Base-by-base conservation (phyloP, 352 stramenopile species). In the Phytophthora multivora region DNA sequence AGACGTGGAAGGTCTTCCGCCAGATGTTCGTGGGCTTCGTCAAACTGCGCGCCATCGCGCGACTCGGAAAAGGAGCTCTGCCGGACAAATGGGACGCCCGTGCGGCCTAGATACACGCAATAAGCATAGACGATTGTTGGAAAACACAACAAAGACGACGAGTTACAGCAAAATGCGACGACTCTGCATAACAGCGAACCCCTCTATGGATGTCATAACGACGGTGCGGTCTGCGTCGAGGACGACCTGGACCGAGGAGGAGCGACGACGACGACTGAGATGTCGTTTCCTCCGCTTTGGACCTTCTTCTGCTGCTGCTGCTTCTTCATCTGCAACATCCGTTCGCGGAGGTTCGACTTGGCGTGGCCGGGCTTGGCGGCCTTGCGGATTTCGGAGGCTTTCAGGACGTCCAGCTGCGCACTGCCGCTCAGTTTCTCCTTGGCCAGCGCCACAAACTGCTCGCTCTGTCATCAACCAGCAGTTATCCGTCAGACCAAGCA, bases 1-100 rank as follows among this genome's bases (percentile, higher is more conserved):
- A 90, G 65, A 83, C 77, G 42, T 91, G 83, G 83, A 89, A 83
- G 40, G 75, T 80, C 26, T 85, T 94, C n/a, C 83, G 81, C 0
- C 83, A 90, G 51, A 72, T 91, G 36, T 67, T 92, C 41, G 69
- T 85, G 0, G 77, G 71, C n/a, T 90, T 89, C 36, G 73, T 79
- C 12, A 71, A 75, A 15, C 57, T 91, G 19, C 83, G 83, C 5
- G 53, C 76, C 1, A 51, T 83, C 7, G 85, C 75, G 0, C 56
- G 57, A 1, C 70, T 92, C 4, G 83, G 83, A 5, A 48, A 76
- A 4, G 83, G 85, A 7, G 75, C 81, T n/a, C 57, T 94, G 25
- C 83, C 71, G 0, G 85, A 94, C 60, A 66, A 80, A 13, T 88
- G 80, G 76, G 70, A 71, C 5, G 18, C 18, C 40, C 39, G 19